These are phyloP conservation scores for Colletotrichum costaricense DNA, from an alignment of 2,329 filamentous ascomycete species.

Conservation along the genomic window DNA sequence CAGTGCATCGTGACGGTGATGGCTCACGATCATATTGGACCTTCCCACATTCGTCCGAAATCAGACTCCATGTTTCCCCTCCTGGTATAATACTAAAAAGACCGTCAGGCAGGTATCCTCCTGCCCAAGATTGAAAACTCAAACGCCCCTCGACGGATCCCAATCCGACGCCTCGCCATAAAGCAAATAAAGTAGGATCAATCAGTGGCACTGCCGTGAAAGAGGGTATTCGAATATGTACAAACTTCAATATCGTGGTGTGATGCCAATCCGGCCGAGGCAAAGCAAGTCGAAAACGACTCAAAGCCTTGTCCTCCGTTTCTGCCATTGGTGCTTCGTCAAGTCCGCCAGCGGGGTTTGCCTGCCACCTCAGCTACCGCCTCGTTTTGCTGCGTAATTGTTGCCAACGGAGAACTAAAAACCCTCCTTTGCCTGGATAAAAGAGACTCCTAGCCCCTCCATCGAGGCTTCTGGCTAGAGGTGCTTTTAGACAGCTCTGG, in stretches of 20 bases:
- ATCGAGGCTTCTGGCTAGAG: conserved; percentile 58
- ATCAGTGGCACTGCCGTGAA: conserved; percentile 27
- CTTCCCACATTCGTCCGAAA: conserved; percentile 16
- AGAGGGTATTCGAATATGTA: conserved; percentile 29
- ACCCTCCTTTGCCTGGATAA: conserved; percentile 13
- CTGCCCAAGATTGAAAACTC: conserved; percentile 4
- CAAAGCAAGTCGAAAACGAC: background rate
- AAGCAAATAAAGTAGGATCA: conserved; percentile 23
- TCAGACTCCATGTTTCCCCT: conserved; percentile 19
- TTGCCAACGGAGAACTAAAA: background rate
- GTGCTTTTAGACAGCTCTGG: conserved; percentile 44
- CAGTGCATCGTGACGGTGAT: background rate
- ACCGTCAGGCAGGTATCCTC: conserved; percentile 14
- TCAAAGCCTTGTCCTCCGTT: background rate
- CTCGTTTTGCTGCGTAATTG: background rate
- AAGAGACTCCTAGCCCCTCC: conserved; percentile 51
- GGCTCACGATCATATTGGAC: background rate
- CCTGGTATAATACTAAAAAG: conserved; percentile 34
- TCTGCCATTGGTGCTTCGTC: background rate
- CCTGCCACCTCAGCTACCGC: background rate
- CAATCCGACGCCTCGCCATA: conserved; percentile 30
- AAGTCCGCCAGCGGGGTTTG: conserved; percentile 34
- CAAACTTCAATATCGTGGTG: conserved; percentile 11
- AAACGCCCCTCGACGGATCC: conserved; percentile 12
- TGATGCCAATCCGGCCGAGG: background rate